A percentile compares a stretch with the other conserved stretches of the same genome.
Conservation (phyloP, 768 basidiomycete species). For the Agaricus bisporus region DNA sequence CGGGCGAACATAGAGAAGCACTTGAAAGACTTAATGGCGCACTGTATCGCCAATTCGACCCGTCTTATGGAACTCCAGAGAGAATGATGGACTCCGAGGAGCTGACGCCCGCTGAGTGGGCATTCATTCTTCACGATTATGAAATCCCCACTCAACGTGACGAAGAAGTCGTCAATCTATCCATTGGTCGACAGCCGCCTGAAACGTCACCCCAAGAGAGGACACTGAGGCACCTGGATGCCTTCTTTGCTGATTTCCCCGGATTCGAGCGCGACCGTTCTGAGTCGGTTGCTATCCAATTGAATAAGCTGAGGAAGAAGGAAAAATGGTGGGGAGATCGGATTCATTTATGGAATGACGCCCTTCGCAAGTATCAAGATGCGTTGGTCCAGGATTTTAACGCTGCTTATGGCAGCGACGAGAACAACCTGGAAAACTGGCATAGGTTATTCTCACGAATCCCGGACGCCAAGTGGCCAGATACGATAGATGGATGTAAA, state of each 20-base stretch:
- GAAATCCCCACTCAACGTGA: background rate
- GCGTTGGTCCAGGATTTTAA: conserved; percentile 23
- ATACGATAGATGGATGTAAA: background rate
- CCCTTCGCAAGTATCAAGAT: conserved; percentile 14
- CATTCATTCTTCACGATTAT: too few species aligned
- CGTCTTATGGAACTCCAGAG: background rate
- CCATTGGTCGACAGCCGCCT: background rate
- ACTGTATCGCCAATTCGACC: conserved; percentile 27
- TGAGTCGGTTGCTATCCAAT: conserved; percentile 1
- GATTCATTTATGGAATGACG: background rate
- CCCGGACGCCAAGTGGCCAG: background rate
- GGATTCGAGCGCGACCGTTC: background rate
- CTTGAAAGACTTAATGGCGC: conserved; percentile 22
- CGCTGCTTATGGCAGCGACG: conserved; percentile 22
- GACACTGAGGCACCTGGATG: background rate
- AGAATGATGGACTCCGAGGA: background rate
- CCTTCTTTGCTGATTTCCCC: background rate
- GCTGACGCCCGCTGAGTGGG: background rate
- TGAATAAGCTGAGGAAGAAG: background rate
- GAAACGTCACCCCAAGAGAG: background rate
- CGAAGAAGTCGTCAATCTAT: background rate
- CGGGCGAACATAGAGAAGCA: conserved; percentile 10
- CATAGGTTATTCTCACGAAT: background rate
- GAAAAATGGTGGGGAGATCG: background rate
- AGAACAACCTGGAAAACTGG: conserved; percentile 19